phyloP scores from a whole-genome alignment of 495 filamentous ascomycete genomes.

The Penicillium mononematosum region DNA sequence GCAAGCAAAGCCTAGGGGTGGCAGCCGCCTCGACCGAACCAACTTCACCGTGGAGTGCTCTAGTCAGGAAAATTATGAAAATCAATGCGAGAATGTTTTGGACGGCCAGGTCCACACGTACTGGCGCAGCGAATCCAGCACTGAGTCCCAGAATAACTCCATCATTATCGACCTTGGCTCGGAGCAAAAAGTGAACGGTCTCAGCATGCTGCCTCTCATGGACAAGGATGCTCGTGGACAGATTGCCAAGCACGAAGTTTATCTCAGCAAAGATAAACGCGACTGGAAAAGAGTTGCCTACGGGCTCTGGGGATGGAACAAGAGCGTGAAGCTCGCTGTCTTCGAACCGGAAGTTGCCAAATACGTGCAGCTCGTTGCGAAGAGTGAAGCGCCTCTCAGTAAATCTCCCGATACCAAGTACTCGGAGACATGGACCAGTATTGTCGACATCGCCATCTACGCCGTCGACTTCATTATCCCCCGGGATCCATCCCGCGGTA shows the following conservation, averaged over 20 bases:
- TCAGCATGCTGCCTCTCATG: too few species aligned
- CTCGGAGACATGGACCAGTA: slow-evolving; percentile 30
- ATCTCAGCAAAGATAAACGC: slow-evolving; percentile 38
- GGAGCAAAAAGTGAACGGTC: too few species aligned
- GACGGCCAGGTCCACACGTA: too few species aligned
- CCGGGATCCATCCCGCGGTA: slow-evolving; percentile 20
- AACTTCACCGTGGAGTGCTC: too few species aligned
- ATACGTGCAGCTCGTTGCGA: slow-evolving; percentile 41
- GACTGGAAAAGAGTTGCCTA: slow-evolving; percentile 41
- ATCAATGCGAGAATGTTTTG: too few species aligned
- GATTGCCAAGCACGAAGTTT: slow-evolving; percentile 38
- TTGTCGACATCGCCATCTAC: slow-evolving; percentile 36
- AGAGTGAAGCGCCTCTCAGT: slow-evolving; percentile 4
- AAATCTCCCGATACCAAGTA: slow-evolving; percentile 1
- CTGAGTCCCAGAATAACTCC: too few species aligned
- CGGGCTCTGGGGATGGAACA: slow-evolving; percentile 42
- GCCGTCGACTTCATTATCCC: slow-evolving; percentile 11
- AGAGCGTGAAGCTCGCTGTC: slow-evolving; percentile 17
- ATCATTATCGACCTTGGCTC: too few species aligned
- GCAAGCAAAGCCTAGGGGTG: too few species aligned
- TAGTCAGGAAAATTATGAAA: too few species aligned
- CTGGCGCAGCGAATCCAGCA: too few species aligned
- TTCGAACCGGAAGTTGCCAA: slow-evolving; percentile 37
- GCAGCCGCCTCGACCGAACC: too few species aligned
- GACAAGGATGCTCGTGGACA: too few species aligned